A percentile compares a stretch with the other conserved stretches of the same genome.
These are phyloP conservation scores for Suhomyces guaymorum DNA, from an alignment of 1,139 yeast genomes.

Conservation along the genomic window DNA sequence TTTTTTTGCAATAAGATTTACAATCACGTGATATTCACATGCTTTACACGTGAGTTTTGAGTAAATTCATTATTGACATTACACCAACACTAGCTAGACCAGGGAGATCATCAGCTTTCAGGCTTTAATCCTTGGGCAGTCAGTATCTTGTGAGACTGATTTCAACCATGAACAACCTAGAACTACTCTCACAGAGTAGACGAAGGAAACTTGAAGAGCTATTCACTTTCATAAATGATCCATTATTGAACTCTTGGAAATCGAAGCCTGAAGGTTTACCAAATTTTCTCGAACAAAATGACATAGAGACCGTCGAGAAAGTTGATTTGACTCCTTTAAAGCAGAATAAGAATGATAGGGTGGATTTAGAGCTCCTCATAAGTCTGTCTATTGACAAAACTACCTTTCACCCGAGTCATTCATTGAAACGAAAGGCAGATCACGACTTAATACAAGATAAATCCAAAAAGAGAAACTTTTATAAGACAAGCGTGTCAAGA, in stretches of 20 bases:
- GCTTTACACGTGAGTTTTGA: conserved; percentile 17
- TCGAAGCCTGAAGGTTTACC: conserved; percentile 1
- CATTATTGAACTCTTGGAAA: conserved; percentile 7
- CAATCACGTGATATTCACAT: conserved; percentile 24
- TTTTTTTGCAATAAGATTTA: conserved; percentile 7
- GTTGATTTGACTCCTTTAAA: conserved; percentile 3
- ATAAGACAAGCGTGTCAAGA: conserved; percentile 4
- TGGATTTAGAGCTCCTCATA: conserved; percentile 2
- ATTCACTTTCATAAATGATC: conserved; percentile 9
- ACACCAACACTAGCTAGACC: too few relatives aligned
- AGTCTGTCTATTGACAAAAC: conserved; percentile 4
- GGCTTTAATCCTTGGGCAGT: too few relatives aligned
- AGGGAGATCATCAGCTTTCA: too few relatives aligned
- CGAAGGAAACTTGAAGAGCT: conserved; percentile 12
- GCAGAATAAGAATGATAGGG: not conserved
- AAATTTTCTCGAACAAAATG: conserved; percentile 5
- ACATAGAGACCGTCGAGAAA: conserved; percentile 1
- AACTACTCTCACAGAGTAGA: conserved; percentile 6
- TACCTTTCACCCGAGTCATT: conserved; percentile 5
- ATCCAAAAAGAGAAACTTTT: conserved; percentile 3
- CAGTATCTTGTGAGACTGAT: too few relatives aligned
- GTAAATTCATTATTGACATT: too few relatives aligned
- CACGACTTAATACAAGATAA: conserved; percentile 6
- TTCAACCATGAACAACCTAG: conserved; percentile 5
- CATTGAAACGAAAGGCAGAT: conserved; percentile 7